Conservation (phyloP, 192 early-diverging fungal species). For the Umbelopsis isabellina region DNA sequence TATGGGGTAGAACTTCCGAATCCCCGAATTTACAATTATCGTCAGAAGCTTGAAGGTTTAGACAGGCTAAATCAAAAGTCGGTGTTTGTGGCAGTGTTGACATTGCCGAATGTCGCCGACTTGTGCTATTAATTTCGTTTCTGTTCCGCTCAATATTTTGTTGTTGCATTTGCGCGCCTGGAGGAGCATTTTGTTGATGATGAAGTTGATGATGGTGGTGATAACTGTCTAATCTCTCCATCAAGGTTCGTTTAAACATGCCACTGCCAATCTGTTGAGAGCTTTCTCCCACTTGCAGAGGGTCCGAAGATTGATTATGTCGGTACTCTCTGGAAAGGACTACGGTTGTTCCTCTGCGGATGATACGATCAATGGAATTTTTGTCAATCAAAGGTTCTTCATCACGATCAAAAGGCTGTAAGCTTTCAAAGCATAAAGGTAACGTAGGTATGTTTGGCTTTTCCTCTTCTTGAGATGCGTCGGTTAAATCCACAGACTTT, state of each 20-base stretch:
- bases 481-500: conserved; percentile 30
- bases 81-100: not conserved
- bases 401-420: conserved; percentile 55
- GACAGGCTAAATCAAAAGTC: not conserved
- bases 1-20: conserved; percentile 12
- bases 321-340: conserved; percentile 56
- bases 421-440: conserved; percentile 51
- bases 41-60: not conserved
- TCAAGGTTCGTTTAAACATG: conserved; percentile 30
- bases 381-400: conserved; percentile 51
- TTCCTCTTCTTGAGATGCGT: conserved; percentile 33
- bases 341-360: conserved; percentile 47
- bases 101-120: not conserved
- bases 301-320: conserved; percentile 20
- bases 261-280: conserved; percentile 16
- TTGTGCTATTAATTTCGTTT: not conserved
- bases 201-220: conserved; percentile 4
- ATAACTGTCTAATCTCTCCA: conserved; percentile 8
- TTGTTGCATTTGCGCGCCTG: conserved; percentile 27
- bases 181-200: conserved; percentile 18
- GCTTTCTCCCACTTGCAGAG: conserved; percentile 3
- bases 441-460: conserved; percentile 27
- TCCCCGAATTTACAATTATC: not conserved
- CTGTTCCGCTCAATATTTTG: conserved; percentile 22
- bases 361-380: conserved; percentile 45